phyloP scores from a whole-genome alignment of 2,329 filamentous ascomycete genomes.

The Aspergillus tanneri region DNA sequence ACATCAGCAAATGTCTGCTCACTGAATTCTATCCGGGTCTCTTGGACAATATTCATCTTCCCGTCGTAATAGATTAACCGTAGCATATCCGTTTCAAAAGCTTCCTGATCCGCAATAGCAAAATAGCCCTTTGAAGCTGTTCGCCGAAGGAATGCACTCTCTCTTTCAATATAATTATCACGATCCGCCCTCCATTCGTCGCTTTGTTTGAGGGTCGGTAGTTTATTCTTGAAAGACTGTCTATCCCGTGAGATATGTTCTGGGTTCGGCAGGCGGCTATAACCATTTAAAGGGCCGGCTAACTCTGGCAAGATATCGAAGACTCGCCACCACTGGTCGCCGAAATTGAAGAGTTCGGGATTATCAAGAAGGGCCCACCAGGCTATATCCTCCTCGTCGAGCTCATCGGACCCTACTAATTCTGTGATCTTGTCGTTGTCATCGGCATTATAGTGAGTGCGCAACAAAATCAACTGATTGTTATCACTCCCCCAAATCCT shows the following conservation, averaged over 20 bases:
- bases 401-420: not conserved
- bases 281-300: too few species aligned
- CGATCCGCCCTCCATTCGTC: not conserved
- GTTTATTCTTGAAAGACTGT: not conserved
- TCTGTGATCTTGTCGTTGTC: not conserved
- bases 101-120: too few species aligned
- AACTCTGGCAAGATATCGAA: slow-evolving; percentile 8
- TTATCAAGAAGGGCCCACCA: slow-evolving; percentile 5
- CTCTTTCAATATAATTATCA: not conserved
- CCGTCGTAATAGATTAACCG: too few species aligned
- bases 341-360: slow-evolving; percentile 8
- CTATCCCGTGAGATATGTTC: too few species aligned
- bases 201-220: not conserved
- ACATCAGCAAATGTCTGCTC: not conserved
- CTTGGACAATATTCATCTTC: too few species aligned
- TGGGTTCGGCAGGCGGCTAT: too few species aligned
- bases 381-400: not conserved
- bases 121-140: not conserved
- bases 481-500: slow-evolving; percentile 3
- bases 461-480: not conserved
- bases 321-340: slow-evolving; percentile 2
- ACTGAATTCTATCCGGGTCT: not conserved
- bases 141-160: not conserved
- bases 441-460: slow-evolving; percentile 7
- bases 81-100: too few species aligned